Evolutionary conservation across 345 rosid species (phyloP), one percentile per base, ranked within the genome.

Genomic region (Salix udensis): DNA sequence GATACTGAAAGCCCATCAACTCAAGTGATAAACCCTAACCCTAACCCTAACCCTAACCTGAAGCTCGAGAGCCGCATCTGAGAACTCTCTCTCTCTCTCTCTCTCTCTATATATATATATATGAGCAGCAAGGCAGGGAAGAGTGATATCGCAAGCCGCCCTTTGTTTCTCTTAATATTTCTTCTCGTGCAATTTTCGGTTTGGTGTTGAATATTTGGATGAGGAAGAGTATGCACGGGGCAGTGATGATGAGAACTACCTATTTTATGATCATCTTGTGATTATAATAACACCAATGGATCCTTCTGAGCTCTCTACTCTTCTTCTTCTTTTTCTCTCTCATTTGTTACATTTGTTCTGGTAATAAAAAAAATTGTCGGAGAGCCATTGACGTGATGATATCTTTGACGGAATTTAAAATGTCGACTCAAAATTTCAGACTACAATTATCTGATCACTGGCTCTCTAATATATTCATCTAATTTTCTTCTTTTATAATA

Each of bases 381-480:
- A 64, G 78, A 80, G 86, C 87, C 84, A 71, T 55, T 42, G 85
- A 74, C 12, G 75, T 88, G 90, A 88, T 80, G 88, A 77, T 82
- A 24, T 19, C 11, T 2, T 67, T 28, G 67, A 77, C 88, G 80
- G 92, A 87, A 81, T 65, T 55, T 74, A 79, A 64, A 18, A 39
- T 89, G 96, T 86, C 87, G 96, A 89, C 87, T 65, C 8, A 81
- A 88, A 44, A 4, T 79, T 7, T 78, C 96, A 91, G 96, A 91
- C 92, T 91, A 89, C 93, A 89, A 91, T 91, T 91, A 88, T 91
- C 96, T 91, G 96, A 91, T 86, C 87, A 76, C 24, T 73, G 85
- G 85, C 88, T 82, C 73, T 74, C 34, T 12, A 23, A 12, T n/a
- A n/a, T 44, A 44, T 16, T 21, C 39, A 10, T 62, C 8, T 61